phyloP scores from a whole-genome alignment of 108 stramenopile genomes.

The Cylindrotheca closterium region DNA sequence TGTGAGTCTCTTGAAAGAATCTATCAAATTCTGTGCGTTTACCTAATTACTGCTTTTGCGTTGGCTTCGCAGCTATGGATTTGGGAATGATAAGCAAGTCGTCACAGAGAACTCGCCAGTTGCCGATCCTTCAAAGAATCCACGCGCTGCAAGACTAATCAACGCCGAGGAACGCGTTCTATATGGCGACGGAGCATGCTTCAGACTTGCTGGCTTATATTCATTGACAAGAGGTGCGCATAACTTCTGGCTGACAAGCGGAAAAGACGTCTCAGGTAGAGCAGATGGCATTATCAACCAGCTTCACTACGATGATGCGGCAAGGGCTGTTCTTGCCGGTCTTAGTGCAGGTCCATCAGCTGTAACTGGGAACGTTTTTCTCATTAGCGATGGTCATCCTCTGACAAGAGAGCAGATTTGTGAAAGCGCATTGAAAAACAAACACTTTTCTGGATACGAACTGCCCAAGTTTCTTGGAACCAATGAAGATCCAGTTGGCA shows the following conservation, averaged over 20 bases:
- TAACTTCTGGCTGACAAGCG: conserved; percentile 77
- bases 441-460: conserved; percentile 34
- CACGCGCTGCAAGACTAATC: conserved; percentile 57
- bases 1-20: conserved; percentile 40
- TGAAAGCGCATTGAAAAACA: conserved; percentile 66
- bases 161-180: conserved; percentile 62
- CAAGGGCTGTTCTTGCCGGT: conserved; percentile 65
- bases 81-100: conserved; percentile 33
- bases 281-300: conserved; percentile 83
- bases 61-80: conserved; percentile 14
- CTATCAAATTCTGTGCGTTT: neutral
- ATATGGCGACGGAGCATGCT: conserved; percentile 50
- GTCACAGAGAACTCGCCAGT: conserved; percentile 61
- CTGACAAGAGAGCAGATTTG: conserved; percentile 76
- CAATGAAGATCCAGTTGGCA: conserved; percentile 57
- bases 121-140: conserved; percentile 44
- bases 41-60: neutral
- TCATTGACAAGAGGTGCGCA: conserved; percentile 81
- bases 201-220: conserved; percentile 83
- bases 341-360: conserved; percentile 35
- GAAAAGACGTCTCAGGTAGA: conserved; percentile 61
- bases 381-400: conserved; percentile 86
- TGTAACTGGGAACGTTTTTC: conserved; percentile 51
- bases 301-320: conserved; percentile 91
- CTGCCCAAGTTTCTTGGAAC: conserved; percentile 70